Base-by-base conservation (phyloP, 2,329 filamentous ascomycete species). In the Diaporthe sp. region DNA sequence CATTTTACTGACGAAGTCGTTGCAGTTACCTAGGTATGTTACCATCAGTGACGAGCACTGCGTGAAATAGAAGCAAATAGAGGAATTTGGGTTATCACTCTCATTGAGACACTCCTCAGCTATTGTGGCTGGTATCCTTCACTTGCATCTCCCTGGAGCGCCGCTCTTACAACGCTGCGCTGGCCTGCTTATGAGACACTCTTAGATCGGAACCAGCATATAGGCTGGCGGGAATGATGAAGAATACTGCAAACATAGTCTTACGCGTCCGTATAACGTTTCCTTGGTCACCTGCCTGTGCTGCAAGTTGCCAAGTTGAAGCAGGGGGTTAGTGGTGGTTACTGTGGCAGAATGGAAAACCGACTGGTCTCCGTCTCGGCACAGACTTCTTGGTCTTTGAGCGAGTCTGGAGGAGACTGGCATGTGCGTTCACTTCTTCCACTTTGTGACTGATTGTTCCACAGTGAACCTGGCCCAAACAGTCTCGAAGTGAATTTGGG, bases 401-500 rank as follows among this genome's bases (percentile, higher is more conserved):
- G 44, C 8, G 42, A 31, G 42, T 6, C 8, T 49, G 10, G 6
- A 7, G 46, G 25, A 31, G 15, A n/a, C 31, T 9, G 19, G 28
- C 44, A 53, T 3, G n/a, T 25, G 44, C 10, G 31, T 22, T 19
- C 31, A 25, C 6, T 28, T n/a, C 7, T 22, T 22, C 28, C 31
- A 19, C 6, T 28, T n/a, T 7, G 22, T 19, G 13, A 25, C 19
- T 39, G 44, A 6, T 37, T n/a, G 44, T 51, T 51, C 28, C 42
- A 37, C 10, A 7, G 7, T 67, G 62, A 51, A 22, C n/a, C 44
- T 49, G 42, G 3, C 22, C 44, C 44, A 53, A 17, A 53, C 31
- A 51, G 46, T 34, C 25, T 67, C 44, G 17, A 67, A 68, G 62
- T 68, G 44, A 67, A 25, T 53, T 22, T 25, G 17, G 62, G 62